Evolutionary conservation across 2,329 filamentous ascomycete species (phyloP).

Genomic region (Aureobasidium uvarum): DNA sequence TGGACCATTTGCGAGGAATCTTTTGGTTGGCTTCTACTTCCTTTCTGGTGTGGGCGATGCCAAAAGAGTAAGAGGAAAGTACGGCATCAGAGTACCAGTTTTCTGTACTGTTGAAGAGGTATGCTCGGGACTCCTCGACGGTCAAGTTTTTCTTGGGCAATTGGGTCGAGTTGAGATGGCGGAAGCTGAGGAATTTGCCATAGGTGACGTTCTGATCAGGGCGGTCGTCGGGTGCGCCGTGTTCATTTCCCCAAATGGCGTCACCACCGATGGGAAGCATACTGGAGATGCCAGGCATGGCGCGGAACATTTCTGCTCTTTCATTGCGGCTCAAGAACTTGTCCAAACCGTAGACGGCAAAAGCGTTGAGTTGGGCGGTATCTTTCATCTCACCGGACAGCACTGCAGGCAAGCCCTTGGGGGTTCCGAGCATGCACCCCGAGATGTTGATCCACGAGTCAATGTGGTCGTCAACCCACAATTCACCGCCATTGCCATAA

Average conservation of each 20-base stretch:
- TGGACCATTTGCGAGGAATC: constrained; percentile 77
- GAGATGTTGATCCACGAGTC: constrained; percentile 98
- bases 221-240: constrained; percentile 83
- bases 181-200: constrained; percentile 84
- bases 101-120: constrained; percentile 74
- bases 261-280: constrained; percentile 96
- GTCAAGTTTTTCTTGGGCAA: constrained; percentile 65
- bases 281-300: constrained; percentile 93
- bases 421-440: constrained; percentile 93
- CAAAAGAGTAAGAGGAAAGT: constrained; percentile 76
- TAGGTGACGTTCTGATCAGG: constrained; percentile 70
- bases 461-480: constrained; percentile 87
- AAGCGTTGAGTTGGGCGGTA: constrained; percentile 91
- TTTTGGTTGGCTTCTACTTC: constrained; percentile 69
- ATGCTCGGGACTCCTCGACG: constrained; percentile 70
- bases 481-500: constrained; percentile 72
- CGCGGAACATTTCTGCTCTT: constrained; percentile 87
- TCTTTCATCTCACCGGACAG: constrained; percentile 98
- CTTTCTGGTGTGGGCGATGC: constrained; percentile 72
- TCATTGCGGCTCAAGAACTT: constrained; percentile 91
- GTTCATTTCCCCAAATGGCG: constrained; percentile 87
- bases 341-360: constrained; percentile 94
- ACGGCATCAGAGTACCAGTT: constrained; percentile 80
- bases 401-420: constrained; percentile 86
- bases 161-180: constrained; percentile 57